A percentile compares a stretch with the other conserved stretches of the same genome.
These are phyloP conservation scores for Clavariopsis aquatica DNA, from an alignment of 495 filamentous ascomycete genomes.

Conservation along the genomic window DNA sequence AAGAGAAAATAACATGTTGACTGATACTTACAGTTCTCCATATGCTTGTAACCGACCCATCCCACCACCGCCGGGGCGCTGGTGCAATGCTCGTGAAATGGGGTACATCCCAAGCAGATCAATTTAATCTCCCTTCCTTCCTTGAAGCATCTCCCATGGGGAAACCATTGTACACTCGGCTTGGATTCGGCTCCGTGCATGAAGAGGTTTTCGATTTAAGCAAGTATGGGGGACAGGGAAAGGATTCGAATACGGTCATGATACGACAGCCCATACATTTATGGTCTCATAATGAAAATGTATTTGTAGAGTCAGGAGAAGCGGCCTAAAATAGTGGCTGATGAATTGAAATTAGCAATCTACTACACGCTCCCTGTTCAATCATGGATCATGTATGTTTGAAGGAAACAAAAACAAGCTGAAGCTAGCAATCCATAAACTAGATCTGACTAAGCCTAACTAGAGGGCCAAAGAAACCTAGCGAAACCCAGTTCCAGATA, in stretches of 20 bases:
- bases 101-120: slow-evolving; percentile 33
- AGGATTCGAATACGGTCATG: slow-evolving; percentile 31
- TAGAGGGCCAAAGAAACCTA: too few relatives aligned
- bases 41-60: slow-evolving; percentile 31
- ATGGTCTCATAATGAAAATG: too few relatives aligned
- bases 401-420: too few relatives aligned
- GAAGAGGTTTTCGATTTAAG: slow-evolving; percentile 32
- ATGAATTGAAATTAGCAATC: too few relatives aligned
- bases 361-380: too few relatives aligned
- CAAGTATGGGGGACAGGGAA: slow-evolving; percentile 28
- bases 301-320: too few relatives aligned
- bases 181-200: slow-evolving; percentile 28
- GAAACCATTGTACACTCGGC: slow-evolving; percentile 26
- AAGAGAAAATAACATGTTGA: neutral
- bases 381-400: too few relatives aligned
- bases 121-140: slow-evolving; percentile 23
- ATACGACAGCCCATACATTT: slow-evolving; percentile 12
- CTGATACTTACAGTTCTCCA: slow-evolving; percentile 23
- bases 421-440: too few relatives aligned
- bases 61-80: slow-evolving; percentile 35
- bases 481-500: too few relatives aligned
- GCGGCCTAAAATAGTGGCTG: too few relatives aligned
- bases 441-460: too few relatives aligned
- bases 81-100: slow-evolving; percentile 33
- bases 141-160: slow-evolving; percentile 34